These are phyloP conservation scores for Amyloporia xantha DNA, from an alignment of 768 basidiomycete genomes.

Conservation along the genomic window DNA sequence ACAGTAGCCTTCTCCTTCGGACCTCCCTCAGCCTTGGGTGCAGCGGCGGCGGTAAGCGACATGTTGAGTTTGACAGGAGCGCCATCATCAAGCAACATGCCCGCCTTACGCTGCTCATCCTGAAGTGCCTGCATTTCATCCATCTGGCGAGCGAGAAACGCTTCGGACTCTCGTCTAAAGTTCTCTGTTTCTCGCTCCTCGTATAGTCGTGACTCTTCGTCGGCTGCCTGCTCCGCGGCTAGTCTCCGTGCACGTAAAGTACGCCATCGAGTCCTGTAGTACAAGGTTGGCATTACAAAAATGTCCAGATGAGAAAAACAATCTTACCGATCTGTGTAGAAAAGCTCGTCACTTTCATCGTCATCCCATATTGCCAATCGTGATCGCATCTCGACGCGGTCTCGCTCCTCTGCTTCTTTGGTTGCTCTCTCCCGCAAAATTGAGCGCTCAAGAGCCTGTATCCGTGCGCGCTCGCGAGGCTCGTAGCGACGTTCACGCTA, in stretches of 20 bases:
- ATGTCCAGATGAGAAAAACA: neutral
- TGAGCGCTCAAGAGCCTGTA: conserved; percentile 68
- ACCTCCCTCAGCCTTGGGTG: conserved; percentile 37
- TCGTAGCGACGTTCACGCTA: conserved; percentile 95
- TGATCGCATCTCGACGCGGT: conserved; percentile 71
- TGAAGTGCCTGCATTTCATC: conserved; percentile 91
- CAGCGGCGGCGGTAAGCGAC: conserved; percentile 46
- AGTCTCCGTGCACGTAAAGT: conserved; percentile 64
- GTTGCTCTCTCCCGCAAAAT: conserved; percentile 66
- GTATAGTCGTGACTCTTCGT: conserved; percentile 72
- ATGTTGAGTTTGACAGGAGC: conserved; percentile 86
- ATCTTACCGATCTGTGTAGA: conserved; percentile 83
- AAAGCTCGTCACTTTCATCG: conserved; percentile 87
- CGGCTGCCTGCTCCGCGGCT: conserved; percentile 73
- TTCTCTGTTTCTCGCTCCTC: conserved; percentile 87
- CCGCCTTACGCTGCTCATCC: conserved; percentile 86
- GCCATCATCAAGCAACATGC: conserved; percentile 85
- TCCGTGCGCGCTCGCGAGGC: conserved; percentile 76
- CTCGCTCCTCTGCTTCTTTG: conserved; percentile 73
- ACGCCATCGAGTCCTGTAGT: conserved; percentile 76
- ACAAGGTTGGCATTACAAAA: conserved; percentile 3
- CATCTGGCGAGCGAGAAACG: conserved; percentile 91
- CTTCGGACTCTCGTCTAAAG: conserved; percentile 84
- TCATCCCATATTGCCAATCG: conserved; percentile 88
- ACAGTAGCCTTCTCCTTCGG: conserved; percentile 43